Percentiles rank a stretch among this genome's conserved stretches.
These are phyloP conservation scores for Metschnikowia hibisci DNA, from an alignment of 805 yeast species.

Conservation along the genomic window DNA sequence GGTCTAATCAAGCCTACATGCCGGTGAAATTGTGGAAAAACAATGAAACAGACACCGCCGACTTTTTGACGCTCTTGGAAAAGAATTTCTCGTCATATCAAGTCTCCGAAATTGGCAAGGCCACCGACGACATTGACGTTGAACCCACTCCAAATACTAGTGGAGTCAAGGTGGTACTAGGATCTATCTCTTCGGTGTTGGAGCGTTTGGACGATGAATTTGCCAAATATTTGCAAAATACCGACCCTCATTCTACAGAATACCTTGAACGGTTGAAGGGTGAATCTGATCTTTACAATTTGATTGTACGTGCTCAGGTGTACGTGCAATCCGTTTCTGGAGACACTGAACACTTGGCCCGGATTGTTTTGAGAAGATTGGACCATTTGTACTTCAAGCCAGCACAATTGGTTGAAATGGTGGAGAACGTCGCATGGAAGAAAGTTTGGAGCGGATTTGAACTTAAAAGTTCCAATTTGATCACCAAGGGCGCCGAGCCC, in stretches of 20 bases:
- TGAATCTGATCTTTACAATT: conserved; percentile 70
- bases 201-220: conserved; percentile 96
- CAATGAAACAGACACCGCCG: conserved; percentile 57
- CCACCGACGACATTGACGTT: conserved; percentile 67
- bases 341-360: conserved; percentile 57
- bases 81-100: conserved; percentile 52
- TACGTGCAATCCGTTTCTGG: conserved; percentile 68
- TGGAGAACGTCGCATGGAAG: conserved; percentile 77
- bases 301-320: conserved; percentile 79
- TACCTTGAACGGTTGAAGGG: conserved; percentile 87
- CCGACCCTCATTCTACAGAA: conserved; percentile 94
- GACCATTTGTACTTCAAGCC: conserved; percentile 95
- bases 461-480: conserved; percentile 22
- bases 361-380: conserved; percentile 77
- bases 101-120: conserved; percentile 69
- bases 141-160: conserved; percentile 55
- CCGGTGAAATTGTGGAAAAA: conserved; percentile 77
- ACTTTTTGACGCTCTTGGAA: conserved; percentile 67
- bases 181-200: conserved; percentile 79
- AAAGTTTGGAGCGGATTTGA: conserved; percentile 30
- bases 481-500: conserved; percentile 34
- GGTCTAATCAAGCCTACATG: conserved; percentile 64
- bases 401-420: conserved; percentile 58
- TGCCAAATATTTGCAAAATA: conserved; percentile 76
- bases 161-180: conserved; percentile 73